Percentiles rank a stretch among this genome's conserved stretches.
Conservation (phyloP, 768 basidiomycete species). For the Coprinellus micaceus region DNA sequence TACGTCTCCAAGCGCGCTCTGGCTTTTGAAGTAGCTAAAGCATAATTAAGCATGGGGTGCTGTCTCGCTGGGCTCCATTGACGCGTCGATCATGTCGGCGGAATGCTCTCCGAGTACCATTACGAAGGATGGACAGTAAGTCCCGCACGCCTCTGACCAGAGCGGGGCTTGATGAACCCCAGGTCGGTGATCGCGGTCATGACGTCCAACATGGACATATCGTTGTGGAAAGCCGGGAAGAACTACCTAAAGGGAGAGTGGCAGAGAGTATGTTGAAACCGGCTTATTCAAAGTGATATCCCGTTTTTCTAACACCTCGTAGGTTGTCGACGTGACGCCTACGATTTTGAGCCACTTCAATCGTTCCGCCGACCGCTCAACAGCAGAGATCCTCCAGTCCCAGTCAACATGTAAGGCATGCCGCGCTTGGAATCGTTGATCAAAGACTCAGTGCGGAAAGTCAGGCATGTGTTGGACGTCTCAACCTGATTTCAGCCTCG, state of each 20-base stretch:
- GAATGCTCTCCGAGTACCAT: constrained; percentile 68
- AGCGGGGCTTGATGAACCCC: constrained; percentile 1
- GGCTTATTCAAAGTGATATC: too few relatives aligned
- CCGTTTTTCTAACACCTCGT: not conserved
- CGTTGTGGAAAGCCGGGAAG: constrained; percentile 62
- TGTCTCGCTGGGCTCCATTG: constrained; percentile 69
- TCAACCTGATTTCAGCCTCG: constrained; percentile 53
- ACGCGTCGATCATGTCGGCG: constrained; percentile 53
- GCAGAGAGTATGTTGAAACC: constrained; percentile 45
- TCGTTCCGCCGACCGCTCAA: constrained; percentile 17
- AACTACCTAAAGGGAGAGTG: constrained; percentile 75
- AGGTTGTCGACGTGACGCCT: constrained; percentile 58
- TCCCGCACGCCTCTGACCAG: not conserved
- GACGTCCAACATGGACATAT: constrained; percentile 73
- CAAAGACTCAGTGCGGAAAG: not conserved
- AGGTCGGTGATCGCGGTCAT: constrained; percentile 69
- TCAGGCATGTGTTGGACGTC: constrained; percentile 69
- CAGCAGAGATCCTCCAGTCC: constrained; percentile 39
- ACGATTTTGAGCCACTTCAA: constrained; percentile 35
- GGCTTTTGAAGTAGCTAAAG: not conserved
- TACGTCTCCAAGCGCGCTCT: constrained; percentile 13
- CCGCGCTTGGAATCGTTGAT: constrained; percentile 7
- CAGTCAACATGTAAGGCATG: constrained; percentile 53
- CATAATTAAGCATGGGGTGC: constrained; percentile 60
- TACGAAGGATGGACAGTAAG: constrained; percentile 57